Evolutionary conservation across 2,329 filamentous ascomycete species (phyloP).

Genomic region (Trichoderma brevicompactum): DNA sequence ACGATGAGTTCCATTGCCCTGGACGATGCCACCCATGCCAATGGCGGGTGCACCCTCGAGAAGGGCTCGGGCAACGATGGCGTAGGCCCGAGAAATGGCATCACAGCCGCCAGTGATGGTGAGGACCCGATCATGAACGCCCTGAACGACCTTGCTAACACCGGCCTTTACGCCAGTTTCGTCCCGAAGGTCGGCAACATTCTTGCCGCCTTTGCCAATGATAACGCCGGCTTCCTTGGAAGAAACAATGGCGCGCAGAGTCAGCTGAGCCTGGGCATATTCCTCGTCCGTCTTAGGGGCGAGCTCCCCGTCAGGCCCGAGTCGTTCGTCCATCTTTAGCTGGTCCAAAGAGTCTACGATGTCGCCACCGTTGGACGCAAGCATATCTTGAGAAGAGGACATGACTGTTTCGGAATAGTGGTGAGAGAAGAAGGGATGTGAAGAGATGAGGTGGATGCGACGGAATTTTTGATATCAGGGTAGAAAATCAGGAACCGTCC

Average conservation of each 20-base stretch:
- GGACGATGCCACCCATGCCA: constrained; percentile 91
- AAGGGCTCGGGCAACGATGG: constrained; percentile 87
- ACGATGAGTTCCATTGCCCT: constrained; percentile 93
- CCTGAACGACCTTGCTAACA: constrained; percentile 97
- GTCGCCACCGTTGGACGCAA: constrained; percentile 63
- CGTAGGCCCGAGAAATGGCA: constrained; percentile 88
- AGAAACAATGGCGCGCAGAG: constrained; percentile 94
- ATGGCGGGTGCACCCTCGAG: constrained; percentile 92
- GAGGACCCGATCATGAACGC: constrained; percentile 94
- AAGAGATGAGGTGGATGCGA: constrained; percentile 17
- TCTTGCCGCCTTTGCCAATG: constrained; percentile 98
- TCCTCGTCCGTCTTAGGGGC: constrained; percentile 94
- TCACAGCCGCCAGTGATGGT: constrained; percentile 92
- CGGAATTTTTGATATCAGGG: constrained; percentile 16
- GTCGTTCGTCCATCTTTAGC: constrained; percentile 67
- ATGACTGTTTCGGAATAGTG: constrained; percentile 48
- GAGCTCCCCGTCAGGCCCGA: constrained; percentile 75
- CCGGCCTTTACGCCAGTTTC: constrained; percentile 98
- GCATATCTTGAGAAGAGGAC: constrained; percentile 64
- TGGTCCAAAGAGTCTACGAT: constrained; percentile 66
- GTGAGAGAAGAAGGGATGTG: constrained; percentile 8
- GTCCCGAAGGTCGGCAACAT: constrained; percentile 94
- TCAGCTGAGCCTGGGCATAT: constrained; percentile 90
- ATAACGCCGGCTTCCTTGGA: constrained; percentile 99
- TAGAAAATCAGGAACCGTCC: neutral